These are phyloP conservation scores for Delonix regia DNA, from an alignment of 306 rosid species.

Conservation along the genomic window DNA sequence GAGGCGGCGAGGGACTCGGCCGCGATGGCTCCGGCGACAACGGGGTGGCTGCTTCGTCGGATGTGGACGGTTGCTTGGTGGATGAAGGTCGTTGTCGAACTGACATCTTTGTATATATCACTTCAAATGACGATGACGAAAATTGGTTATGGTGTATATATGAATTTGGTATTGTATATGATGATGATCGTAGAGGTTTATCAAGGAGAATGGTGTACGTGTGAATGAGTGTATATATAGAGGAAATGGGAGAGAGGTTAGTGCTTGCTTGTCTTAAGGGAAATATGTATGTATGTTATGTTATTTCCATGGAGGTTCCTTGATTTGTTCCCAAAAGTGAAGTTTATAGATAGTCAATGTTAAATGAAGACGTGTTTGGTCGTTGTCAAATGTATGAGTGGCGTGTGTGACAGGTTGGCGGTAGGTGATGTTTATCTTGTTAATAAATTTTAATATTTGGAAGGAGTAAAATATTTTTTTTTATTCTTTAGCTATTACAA, in stretches of 20 bases:
- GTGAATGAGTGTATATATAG: neutral
- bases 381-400: neutral
- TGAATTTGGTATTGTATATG: too few species aligned
- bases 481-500: too few species aligned
- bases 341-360: neutral
- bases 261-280: slow-evolving; percentile 12
- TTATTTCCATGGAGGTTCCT: slow-evolving; percentile 36
- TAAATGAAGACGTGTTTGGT: neutral
- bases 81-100: slow-evolving; percentile 37
- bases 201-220: too few species aligned
- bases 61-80: slow-evolving; percentile 20
- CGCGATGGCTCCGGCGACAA: neutral
- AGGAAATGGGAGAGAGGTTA: neutral
- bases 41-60: neutral
- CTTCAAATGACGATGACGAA: too few species aligned
- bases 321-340: slow-evolving; percentile 2
- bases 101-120: too few species aligned
- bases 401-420: neutral
- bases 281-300: neutral
- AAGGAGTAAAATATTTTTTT: too few species aligned
- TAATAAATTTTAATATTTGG: neutral
- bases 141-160: too few species aligned
- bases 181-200: too few species aligned
- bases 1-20: slow-evolving; percentile 16
- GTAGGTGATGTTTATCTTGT: neutral